These are phyloP conservation scores for Hemileia vastatrix DNA, from an alignment of 1,284 basidiomycete species.

Conservation along the genomic window DNA sequence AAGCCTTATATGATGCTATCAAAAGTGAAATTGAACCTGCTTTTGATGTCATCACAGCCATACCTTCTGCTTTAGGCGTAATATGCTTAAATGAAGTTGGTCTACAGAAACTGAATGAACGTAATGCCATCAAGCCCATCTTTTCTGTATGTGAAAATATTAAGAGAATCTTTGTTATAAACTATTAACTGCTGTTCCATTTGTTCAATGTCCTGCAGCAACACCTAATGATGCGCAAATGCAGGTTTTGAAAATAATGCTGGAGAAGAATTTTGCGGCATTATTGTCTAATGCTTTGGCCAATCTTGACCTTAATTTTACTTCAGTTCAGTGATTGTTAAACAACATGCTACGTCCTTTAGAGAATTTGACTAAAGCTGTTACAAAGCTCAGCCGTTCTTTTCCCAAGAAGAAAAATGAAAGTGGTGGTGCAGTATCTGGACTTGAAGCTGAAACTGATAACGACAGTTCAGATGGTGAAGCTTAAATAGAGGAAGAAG, in stretches of 20 bases:
- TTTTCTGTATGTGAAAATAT: conserved; percentile 74
- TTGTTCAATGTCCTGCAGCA: conserved; percentile 49
- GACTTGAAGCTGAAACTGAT: conserved; percentile 49
- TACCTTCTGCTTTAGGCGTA: conserved; percentile 90
- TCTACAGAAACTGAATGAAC: conserved; percentile 65
- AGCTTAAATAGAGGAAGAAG: conserved; percentile 52
- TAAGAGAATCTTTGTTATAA: conserved; percentile 85
- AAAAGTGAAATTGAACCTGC: conserved; percentile 74
- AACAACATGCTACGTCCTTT: conserved; percentile 77
- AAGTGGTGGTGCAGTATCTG: conserved; percentile 41
- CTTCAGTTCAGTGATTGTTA: conserved; percentile 74
- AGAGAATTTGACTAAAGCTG: conserved; percentile 86
- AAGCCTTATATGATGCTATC: conserved; percentile 73
- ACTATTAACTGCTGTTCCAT: conserved; percentile 64
- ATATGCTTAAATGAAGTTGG: conserved; percentile 87
- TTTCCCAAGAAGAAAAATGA: conserved; percentile 61
- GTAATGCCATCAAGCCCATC: conserved; percentile 70
- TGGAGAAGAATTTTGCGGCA: conserved; percentile 93
- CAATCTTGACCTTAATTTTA: conserved; percentile 92
- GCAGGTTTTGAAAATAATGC: conserved; percentile 93
- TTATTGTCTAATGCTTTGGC: conserved; percentile 78
- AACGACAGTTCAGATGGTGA: conserved; percentile 27
- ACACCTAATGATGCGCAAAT: conserved; percentile 63
- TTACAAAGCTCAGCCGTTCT: conserved; percentile 88
- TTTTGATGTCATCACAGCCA: conserved; percentile 78